Conservation (phyloP, 2,329 filamentous ascomycete species). For the Incumbomyces delicatus region DNA sequence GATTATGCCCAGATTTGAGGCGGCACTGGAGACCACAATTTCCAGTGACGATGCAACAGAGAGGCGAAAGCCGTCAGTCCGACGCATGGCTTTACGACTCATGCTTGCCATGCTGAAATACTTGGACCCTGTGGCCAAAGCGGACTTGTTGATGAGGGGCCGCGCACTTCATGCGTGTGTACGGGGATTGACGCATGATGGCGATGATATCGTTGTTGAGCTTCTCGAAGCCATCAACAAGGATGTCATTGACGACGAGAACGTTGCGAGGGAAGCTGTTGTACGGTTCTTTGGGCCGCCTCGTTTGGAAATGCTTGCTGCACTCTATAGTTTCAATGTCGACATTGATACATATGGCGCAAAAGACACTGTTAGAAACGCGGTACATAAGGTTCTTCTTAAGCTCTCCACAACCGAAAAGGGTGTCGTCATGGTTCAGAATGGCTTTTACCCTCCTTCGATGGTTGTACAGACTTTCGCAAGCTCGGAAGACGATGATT, state of each 20-base stretch:
- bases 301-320: constrained; percentile 61
- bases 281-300: constrained; percentile 64
- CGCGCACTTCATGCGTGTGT: constrained; percentile 61
- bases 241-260: constrained; percentile 64
- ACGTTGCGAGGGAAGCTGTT: constrained; percentile 64
- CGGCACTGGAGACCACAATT: constrained; percentile 66
- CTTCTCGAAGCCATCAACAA: constrained; percentile 61
- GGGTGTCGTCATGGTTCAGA: constrained; percentile 65
- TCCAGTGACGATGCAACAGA: constrained; percentile 41
- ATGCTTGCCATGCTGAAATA: constrained; percentile 70
- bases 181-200: constrained; percentile 67
- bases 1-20: constrained; percentile 68
- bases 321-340: constrained; percentile 52
- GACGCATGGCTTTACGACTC: constrained; percentile 74
- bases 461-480: constrained; percentile 49
- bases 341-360: constrained; percentile 29
- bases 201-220: constrained; percentile 63
- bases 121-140: constrained; percentile 66
- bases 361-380: constrained; percentile 51
- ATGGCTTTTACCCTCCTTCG: constrained; percentile 74
- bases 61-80: constrained; percentile 65
- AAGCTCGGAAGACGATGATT: constrained; percentile 35
- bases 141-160: constrained; percentile 69
- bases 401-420: constrained; percentile 61
- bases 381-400: constrained; percentile 66